Evolutionary conservation across 78 protist genomes (phyloP).

Genomic region (Abeoforma whisleri): DNA sequence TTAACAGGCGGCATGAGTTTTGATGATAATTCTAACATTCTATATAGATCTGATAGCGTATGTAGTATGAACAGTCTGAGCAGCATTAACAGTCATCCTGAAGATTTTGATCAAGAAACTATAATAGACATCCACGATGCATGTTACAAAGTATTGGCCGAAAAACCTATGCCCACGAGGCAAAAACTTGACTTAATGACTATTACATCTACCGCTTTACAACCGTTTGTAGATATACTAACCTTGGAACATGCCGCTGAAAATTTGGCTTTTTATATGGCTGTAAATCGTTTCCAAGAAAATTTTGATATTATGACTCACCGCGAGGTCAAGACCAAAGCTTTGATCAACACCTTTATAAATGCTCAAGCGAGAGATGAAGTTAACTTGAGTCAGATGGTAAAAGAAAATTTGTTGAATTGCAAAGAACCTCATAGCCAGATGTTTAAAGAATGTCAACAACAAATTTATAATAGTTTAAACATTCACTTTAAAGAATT

Average conservation of each 20-base stretch:
- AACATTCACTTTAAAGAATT: neutral
- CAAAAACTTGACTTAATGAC: neutral
- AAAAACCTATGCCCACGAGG: neutral
- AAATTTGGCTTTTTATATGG: neutral
- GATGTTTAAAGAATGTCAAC: neutral
- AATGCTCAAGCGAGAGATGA: neutral
- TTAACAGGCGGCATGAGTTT: no score
- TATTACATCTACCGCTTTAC: neutral
- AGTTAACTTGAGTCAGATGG: neutral
- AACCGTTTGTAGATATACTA: no score
- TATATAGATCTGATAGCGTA: no score
- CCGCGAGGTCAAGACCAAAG: neutral
- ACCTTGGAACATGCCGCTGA: neutral
- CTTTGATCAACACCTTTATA: neutral
- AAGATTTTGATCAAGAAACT: no score
- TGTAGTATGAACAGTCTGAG: no score
- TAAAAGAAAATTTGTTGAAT: neutral
- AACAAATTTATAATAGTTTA: no score
- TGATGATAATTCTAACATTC: no score
- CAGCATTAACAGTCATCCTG: no score
- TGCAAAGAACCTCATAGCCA: neutral
- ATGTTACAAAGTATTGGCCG: no score
- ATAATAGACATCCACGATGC: no score
- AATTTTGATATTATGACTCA: neutral
- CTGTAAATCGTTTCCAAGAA: neutral